Evolutionary conservation across 345 rosid genomes (phyloP).

Genomic region (Linum lewisii): DNA sequence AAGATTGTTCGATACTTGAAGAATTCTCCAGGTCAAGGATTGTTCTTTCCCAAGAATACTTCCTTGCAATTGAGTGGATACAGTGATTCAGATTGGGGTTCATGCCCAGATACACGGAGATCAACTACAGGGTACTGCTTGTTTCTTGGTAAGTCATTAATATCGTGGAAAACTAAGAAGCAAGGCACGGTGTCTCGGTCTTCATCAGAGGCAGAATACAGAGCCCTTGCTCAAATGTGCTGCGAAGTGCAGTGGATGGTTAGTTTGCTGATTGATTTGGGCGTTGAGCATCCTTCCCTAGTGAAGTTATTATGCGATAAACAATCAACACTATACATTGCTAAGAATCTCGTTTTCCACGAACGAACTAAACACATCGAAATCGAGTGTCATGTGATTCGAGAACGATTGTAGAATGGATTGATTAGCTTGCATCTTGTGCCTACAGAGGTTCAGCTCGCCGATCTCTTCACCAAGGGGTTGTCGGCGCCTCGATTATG

Average conservation of each 20-base stretch:
- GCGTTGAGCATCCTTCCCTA: background rate
- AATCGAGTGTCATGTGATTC: background rate
- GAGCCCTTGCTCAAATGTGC: background rate
- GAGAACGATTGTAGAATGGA: background rate
- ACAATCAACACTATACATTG: background rate
- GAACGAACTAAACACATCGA: background rate
- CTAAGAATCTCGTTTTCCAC: background rate
- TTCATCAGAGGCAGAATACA: background rate
- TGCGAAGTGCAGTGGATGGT: background rate
- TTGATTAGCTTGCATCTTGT: too few species aligned
- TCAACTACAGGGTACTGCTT: background rate
- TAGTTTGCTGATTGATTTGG: background rate
- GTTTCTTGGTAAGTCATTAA: background rate
- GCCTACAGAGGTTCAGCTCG: too few species aligned
- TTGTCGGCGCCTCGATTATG: too few species aligned
- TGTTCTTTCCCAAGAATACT: background rate
- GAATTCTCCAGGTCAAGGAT: background rate
- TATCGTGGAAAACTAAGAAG: background rate
- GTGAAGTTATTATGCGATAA: background rate
- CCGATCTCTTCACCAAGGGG: too few species aligned
- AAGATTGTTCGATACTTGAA: background rate
- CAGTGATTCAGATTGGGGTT: slow-evolving; percentile 1
- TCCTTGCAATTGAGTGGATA: background rate
- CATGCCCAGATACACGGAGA: background rate
- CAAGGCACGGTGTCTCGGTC: background rate